Conservation (phyloP, 2,329 filamentous ascomycete genomes). For the Calonectria naviculata region DNA sequence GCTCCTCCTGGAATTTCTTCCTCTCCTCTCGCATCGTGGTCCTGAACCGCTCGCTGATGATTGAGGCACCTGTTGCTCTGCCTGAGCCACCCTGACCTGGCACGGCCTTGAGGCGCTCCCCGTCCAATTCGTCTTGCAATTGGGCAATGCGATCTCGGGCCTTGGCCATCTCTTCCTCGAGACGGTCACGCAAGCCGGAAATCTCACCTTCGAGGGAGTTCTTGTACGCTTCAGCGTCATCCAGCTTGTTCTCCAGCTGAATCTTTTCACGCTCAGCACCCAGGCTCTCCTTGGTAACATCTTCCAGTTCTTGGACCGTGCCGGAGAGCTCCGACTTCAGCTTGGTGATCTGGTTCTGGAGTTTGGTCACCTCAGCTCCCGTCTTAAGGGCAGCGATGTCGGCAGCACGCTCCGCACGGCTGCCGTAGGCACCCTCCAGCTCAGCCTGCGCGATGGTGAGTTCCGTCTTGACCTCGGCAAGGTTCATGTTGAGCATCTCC, state of each 20-base stretch:
- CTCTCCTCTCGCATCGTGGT: slow-evolving; percentile 67
- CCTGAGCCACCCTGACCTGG: slow-evolving; percentile 46
- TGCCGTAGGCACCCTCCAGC: slow-evolving; percentile 71
- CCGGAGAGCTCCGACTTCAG: slow-evolving; percentile 62
- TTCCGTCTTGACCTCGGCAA: slow-evolving; percentile 71
- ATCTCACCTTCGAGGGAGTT: slow-evolving; percentile 35
- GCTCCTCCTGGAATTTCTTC: slow-evolving; percentile 66
- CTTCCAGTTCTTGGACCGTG: slow-evolving; percentile 64
- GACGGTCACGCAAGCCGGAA: slow-evolving; percentile 43
- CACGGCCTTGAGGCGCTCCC: slow-evolving; percentile 58
- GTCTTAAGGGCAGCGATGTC: slow-evolving; percentile 67
- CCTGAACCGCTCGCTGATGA: slow-evolving; percentile 68
- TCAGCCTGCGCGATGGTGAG: slow-evolving; percentile 70
- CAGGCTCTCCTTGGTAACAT: slow-evolving; percentile 64
- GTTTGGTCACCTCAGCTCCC: slow-evolving; percentile 56
- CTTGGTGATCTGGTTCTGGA: slow-evolving; percentile 60
- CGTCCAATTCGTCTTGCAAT: slow-evolving; percentile 64
- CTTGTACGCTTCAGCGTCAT: slow-evolving; percentile 33
- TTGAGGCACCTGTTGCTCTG: slow-evolving; percentile 56
- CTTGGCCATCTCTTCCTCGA: slow-evolving; percentile 55
- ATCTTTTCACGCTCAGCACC: slow-evolving; percentile 62
- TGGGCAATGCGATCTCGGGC: slow-evolving; percentile 50
- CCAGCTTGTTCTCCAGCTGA: slow-evolving; percentile 51
- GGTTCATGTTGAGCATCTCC: slow-evolving; percentile 61
- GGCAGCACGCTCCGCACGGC: slow-evolving; percentile 67